phyloP scores from a whole-genome alignment of 2,329 filamentous ascomycete genomes.

The Trichoderma endophyticum region DNA sequence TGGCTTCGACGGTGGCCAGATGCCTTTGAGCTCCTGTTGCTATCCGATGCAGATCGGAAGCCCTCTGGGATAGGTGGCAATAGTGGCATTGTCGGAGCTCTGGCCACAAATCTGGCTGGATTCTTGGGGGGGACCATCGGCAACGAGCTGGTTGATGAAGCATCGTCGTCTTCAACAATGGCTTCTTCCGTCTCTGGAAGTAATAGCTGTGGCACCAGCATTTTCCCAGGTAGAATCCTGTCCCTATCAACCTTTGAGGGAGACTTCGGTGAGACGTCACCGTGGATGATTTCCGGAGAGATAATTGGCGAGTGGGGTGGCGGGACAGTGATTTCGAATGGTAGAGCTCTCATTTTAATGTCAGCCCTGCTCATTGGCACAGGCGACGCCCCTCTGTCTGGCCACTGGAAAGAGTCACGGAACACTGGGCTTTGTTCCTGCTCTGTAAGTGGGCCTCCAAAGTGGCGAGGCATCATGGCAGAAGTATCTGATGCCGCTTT shows the following conservation, averaged over 20 bases:
- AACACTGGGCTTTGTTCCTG: not conserved
- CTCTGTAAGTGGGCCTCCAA: not conserved
- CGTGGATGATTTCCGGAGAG: slow-evolving; percentile 13
- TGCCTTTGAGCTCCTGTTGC: slow-evolving; percentile 10
- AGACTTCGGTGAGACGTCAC: slow-evolving; percentile 12
- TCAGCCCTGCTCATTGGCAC: slow-evolving; percentile 6
- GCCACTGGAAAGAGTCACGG: slow-evolving; percentile 12
- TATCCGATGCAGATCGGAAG: slow-evolving; percentile 19
- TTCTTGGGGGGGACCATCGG: slow-evolving; percentile 24
- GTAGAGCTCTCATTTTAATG: slow-evolving; percentile 6
- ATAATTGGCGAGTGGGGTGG: slow-evolving; percentile 7
- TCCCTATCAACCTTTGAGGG: slow-evolving; percentile 11
- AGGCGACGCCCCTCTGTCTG: not conserved
- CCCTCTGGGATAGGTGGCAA: slow-evolving; percentile 29
- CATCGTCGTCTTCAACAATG: slow-evolving; percentile 15
- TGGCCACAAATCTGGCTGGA: slow-evolving; percentile 20
- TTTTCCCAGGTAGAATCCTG: not conserved
- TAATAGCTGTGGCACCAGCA: not conserved
- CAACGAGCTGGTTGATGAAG: not conserved
- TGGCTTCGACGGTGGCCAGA: slow-evolving; percentile 9
- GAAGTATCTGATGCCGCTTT: slow-evolving; percentile 12
- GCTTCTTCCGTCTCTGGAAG: not conserved
- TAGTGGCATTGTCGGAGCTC: slow-evolving; percentile 14
- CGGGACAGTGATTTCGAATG: slow-evolving; percentile 17
- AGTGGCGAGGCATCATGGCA: not conserved